Percentiles rank a stretch among this genome's conserved stretches.
phyloP scores from a whole-genome alignment of 352 stramenopile genomes.

The Pythium oligandrum region DNA sequence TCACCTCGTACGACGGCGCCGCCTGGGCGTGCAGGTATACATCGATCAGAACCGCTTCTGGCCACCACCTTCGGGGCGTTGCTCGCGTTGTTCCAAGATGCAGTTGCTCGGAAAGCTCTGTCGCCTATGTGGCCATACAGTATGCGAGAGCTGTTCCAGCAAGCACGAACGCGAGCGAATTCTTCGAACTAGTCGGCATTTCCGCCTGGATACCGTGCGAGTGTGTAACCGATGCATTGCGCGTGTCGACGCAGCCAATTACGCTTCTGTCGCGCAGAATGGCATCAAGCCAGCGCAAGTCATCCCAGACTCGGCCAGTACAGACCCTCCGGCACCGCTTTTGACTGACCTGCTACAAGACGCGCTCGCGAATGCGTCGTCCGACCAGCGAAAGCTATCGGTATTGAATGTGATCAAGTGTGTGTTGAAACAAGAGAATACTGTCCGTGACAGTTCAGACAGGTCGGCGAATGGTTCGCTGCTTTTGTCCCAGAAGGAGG shows the following conservation, averaged over 20 bases:
- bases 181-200: background rate
- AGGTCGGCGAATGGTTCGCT: too few species aligned
- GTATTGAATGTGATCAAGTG: slow-evolving; percentile 12
- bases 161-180: background rate
- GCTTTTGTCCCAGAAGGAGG: too few species aligned
- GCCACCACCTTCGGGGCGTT: background rate
- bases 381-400: background rate
- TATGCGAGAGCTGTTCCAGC: background rate
- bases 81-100: background rate
- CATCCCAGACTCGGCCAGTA: background rate
- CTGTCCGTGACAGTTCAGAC: too few species aligned
- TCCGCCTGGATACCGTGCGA: background rate
- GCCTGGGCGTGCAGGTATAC: background rate
- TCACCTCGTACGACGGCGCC: background rate
- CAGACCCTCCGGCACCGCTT: background rate
- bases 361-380: slow-evolving; percentile 4
- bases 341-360: slow-evolving; percentile 13
- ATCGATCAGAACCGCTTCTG: background rate
- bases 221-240: background rate
- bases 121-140: background rate
- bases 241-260: background rate
- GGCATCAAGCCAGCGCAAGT: background rate
- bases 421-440: slow-evolving; percentile 13
- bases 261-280: background rate
- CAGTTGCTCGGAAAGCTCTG: background rate